Percentiles rank a stretch among this genome's conserved stretches.
These are phyloP conservation scores for Wickerhamiella kurtzmanii DNA, from an alignment of 805 yeast genomes.

Conservation along the genomic window DNA sequence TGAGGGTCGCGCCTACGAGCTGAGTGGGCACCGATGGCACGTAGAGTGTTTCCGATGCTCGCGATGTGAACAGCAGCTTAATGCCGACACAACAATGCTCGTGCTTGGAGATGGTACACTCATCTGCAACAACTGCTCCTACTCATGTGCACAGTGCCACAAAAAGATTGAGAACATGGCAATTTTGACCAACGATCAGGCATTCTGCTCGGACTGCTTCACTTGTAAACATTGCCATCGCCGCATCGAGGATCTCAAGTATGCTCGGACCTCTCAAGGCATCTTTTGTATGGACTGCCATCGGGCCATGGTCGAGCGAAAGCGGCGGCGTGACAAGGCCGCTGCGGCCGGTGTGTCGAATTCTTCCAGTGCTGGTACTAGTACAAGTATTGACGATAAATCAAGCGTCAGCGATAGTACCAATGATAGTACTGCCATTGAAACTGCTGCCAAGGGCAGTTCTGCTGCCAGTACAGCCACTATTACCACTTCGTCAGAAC, in stretches of 20 bases:
- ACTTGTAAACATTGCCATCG: slow-evolving; percentile 77
- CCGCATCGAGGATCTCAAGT: slow-evolving; percentile 74
- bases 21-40: slow-evolving; percentile 94
- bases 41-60: slow-evolving; percentile 84
- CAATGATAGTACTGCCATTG: too few species aligned
- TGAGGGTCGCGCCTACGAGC: slow-evolving; percentile 81
- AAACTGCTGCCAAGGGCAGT: slow-evolving; percentile 1
- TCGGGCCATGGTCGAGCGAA: slow-evolving; percentile 62
- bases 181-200: slow-evolving; percentile 86
- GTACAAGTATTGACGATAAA: neutral
- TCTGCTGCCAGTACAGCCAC: neutral
- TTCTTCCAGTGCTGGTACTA: neutral
- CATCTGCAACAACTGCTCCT: slow-evolving; percentile 86
- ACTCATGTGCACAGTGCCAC: slow-evolving; percentile 71
- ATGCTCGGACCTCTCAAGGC: slow-evolving; percentile 88
- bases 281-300: slow-evolving; percentile 89
- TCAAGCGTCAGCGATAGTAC: neutral
- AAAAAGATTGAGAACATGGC: slow-evolving; percentile 87
- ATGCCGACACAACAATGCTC: slow-evolving; percentile 77
- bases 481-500: neutral
- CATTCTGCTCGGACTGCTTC: slow-evolving; percentile 84
- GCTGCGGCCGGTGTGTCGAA: slow-evolving; percentile 8
- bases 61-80: slow-evolving; percentile 62
- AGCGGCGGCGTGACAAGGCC: slow-evolving; percentile 36
- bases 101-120: slow-evolving; percentile 87